Base-by-base conservation (phyloP, 2,329 filamentous ascomycete species). In the Zymoseptoria brevis region DNA sequence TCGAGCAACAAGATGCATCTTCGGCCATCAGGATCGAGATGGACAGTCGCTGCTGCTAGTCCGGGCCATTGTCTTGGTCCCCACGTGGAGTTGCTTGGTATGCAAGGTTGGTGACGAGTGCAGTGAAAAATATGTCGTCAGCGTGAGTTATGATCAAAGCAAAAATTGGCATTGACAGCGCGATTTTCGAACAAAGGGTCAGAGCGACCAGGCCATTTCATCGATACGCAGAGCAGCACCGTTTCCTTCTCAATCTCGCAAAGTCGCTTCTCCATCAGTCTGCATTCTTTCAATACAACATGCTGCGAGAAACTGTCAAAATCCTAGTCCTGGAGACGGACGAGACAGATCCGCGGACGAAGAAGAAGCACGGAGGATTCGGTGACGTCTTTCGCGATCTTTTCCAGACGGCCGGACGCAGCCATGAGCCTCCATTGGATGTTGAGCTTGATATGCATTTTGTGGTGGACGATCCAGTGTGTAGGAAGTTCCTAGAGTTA, bases 251-350 rank as follows among this genome's bases (percentile, higher is more conserved):
- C 35, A 13, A 16, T 16, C 11, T 16, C 13, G 35, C 35, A 45
- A 45, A 45, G 16, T 11, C 35, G 13, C 35, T n/a, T 16, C 9
- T 45, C 13, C 8, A 29, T 8, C 35, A 45, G 35, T 45, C 16
- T 45, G 35, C 35, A 45, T n/a, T 45, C 13, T 21, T 16, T 22
- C 19, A 51, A 51, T 3, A 11, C 50, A 51, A 21, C 19, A 51
- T 51, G 50, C 50, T 24, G 22, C 19, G 22, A 52, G 68, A 72
- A 9, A 73, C 69, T 50, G 69, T 77, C 29, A 73, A 74, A 58
- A 76, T 79, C 68, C 73, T 85, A 57, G 81, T 85, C 59, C 76
- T 85, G 7, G 83, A 85, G 69, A 85, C 82, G 0, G 83, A 85
- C 64, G 74, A 77, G 57, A 77, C 81, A 24, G 79, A 83, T 62